These are phyloP conservation scores for Paragyromitra xinjiangensis DNA, from an alignment of 495 filamentous ascomycete species.

Conservation along the genomic window DNA sequence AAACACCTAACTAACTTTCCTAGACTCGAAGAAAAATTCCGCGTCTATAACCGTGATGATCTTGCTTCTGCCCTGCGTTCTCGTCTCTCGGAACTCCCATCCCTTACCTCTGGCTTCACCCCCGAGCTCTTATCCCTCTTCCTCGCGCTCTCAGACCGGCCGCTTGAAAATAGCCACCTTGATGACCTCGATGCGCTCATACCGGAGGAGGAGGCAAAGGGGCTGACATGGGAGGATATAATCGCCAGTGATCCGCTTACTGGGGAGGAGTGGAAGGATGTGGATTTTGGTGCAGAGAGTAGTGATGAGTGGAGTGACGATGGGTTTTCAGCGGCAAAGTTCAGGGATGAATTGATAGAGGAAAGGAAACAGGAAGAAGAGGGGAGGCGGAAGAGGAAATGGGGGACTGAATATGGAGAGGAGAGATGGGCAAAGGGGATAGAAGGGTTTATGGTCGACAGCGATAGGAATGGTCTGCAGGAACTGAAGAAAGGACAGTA, in stretches of 20 bases:
- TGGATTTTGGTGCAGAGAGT: conserved; percentile 72
- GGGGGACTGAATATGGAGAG: conserved; percentile 1
- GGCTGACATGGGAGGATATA: conserved; percentile 78
- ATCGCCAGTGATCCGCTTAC: conserved; percentile 75
- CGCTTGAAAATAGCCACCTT: conserved; percentile 72
- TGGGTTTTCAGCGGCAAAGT: conserved; percentile 21
- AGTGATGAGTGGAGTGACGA: conserved; percentile 64
- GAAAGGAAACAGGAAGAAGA: conserved; percentile 25
- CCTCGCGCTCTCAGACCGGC: conserved; percentile 82
- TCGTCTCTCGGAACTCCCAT: conserved; percentile 64
- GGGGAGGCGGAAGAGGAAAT: conserved; percentile 32
- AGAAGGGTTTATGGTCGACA: conserved; percentile 42
- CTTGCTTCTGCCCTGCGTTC: conserved; percentile 77
- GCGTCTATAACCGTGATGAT: conserved; percentile 77
- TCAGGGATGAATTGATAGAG: conserved; percentile 40
- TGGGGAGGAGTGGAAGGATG: conserved; percentile 77
- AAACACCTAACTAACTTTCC: neutral
- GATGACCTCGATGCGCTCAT: conserved; percentile 66
- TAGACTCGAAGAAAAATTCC: conserved; percentile 83
- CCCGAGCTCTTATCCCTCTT: conserved; percentile 84
- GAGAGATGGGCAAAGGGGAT: conserved; percentile 58
- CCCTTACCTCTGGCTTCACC: conserved; percentile 40
- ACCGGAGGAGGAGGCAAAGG: conserved; percentile 59
- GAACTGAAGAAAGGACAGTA: conserved; percentile 54
- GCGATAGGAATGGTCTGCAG: conserved; percentile 45